Conservation (phyloP, 2,329 filamentous ascomycete genomes). For the Neodidymelliopsis sp. region DNA sequence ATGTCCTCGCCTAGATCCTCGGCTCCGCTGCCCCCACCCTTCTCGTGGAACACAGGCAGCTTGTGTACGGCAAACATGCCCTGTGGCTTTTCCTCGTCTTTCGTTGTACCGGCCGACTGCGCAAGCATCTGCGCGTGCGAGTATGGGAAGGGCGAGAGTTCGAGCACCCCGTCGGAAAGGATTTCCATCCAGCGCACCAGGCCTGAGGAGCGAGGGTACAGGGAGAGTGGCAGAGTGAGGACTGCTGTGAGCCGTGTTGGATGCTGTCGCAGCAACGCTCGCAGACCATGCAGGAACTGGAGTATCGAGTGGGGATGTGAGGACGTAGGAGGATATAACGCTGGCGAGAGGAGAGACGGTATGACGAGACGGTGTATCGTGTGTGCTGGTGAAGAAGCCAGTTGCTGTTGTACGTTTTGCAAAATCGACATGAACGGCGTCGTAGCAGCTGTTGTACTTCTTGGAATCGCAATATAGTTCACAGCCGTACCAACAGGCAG, state of each 20-base stretch:
- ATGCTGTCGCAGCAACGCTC: constrained; percentile 75
- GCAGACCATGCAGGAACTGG: constrained; percentile 80
- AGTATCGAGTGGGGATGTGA: constrained; percentile 77
- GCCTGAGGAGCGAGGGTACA: constrained; percentile 78
- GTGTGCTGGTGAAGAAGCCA: constrained; percentile 59
- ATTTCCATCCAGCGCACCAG: constrained; percentile 87
- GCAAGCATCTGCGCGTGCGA: constrained; percentile 59
- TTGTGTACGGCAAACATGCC: constrained; percentile 85
- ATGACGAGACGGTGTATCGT: constrained; percentile 82
- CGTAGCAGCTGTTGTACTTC: constrained; percentile 60
- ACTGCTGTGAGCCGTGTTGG: constrained; percentile 72
- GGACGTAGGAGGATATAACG: constrained; percentile 74
- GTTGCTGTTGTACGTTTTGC: constrained; percentile 64
- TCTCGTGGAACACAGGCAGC: constrained; percentile 85
- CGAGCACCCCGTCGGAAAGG: constrained; percentile 83
- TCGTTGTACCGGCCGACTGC: constrained; percentile 58
- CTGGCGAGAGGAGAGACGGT: constrained; percentile 87
- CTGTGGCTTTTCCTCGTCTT: constrained; percentile 78
- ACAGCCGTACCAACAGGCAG: constrained; percentile 51
- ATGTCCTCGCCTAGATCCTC: constrained; percentile 78
- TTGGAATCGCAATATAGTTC: constrained; percentile 60
- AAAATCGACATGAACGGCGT: constrained; percentile 73
- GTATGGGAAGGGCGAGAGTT: constrained; percentile 78
- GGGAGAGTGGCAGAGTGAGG: constrained; percentile 77
- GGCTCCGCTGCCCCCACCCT: constrained; percentile 77